Evolutionary conservation across 169 alveolate species (phyloP).

Genomic region (Plasmodium sp.): DNA sequence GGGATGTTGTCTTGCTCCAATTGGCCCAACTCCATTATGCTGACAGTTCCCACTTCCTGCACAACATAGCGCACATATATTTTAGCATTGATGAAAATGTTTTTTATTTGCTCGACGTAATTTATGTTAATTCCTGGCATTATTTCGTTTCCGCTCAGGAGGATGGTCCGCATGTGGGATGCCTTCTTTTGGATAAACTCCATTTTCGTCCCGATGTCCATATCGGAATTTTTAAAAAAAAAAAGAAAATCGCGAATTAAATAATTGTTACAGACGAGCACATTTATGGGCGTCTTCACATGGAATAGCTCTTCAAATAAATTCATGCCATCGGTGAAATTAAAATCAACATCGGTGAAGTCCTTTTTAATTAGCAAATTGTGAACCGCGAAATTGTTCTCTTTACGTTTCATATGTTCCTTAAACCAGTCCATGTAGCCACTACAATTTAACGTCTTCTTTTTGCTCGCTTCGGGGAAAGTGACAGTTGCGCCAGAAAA

Average conservation of each 20-base stretch:
- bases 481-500: slow-evolving; percentile 15
- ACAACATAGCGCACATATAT: slow-evolving; percentile 59
- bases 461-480: slow-evolving; percentile 50
- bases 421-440: slow-evolving; percentile 70
- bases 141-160: slow-evolving; percentile 68
- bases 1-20: slow-evolving; percentile 33
- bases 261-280: slow-evolving; percentile 44
- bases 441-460: slow-evolving; percentile 15
- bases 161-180: background rate
- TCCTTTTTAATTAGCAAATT: slow-evolving; percentile 36
- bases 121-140: slow-evolving; percentile 63
- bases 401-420: slow-evolving; percentile 34
- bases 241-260: slow-evolving; percentile 55
- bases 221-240: slow-evolving; percentile 56
- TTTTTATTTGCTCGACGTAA: slow-evolving; percentile 41
- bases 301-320: slow-evolving; percentile 63
- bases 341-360: slow-evolving; percentile 18
- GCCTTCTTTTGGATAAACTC: slow-evolving; percentile 66
- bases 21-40: slow-evolving; percentile 10
- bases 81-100: slow-evolving; percentile 50
- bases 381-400: slow-evolving; percentile 46
- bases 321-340: slow-evolving; percentile 48
- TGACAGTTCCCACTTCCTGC: slow-evolving; percentile 68
- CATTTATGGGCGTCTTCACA: background rate
- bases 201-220: slow-evolving; percentile 27